phyloP scores from a whole-genome alignment of 208 protist genomes.

The Wallacemonas sp. region DNA sequence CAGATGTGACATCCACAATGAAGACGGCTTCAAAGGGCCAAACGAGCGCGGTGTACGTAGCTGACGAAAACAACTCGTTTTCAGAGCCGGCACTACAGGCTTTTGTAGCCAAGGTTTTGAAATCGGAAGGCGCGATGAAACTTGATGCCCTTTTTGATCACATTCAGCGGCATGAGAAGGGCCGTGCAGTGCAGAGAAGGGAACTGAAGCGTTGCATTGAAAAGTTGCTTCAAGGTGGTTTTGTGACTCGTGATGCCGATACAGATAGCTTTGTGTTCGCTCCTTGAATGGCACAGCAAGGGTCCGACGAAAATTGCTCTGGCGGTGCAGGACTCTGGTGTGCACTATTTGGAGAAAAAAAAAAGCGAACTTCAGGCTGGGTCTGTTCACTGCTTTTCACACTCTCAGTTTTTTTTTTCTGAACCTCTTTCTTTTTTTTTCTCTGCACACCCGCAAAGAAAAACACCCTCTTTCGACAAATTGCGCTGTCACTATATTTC shows the following conservation, averaged over 20 bases:
- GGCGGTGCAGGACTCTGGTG: neutral
- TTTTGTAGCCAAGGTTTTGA: neutral
- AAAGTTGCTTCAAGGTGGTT: conserved; percentile 2
- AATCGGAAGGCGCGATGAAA: neutral
- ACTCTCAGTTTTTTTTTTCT: conserved; percentile 3
- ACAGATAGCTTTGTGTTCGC: conserved; percentile 1
- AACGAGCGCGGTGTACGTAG: too few relatives aligned
- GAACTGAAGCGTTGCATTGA: conserved; percentile 9
- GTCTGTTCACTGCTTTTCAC: conserved; percentile 4
- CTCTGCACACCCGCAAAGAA: too few relatives aligned
- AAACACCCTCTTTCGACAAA: too few relatives aligned
- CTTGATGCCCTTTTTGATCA: neutral
- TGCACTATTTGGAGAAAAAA: conserved; percentile 1
- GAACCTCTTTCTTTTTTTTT: neutral
- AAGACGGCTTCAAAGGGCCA: too few relatives aligned
- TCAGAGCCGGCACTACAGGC: neutral
- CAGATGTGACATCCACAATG: neutral
- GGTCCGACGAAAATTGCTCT: neutral
- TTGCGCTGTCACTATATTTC: too few relatives aligned
- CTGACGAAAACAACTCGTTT: neutral
- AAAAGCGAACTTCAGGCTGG: neutral
- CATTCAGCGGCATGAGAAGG: neutral
- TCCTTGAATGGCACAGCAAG: conserved; percentile 4
- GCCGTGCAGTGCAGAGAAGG: neutral
- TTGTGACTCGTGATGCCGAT: neutral